Conservation (phyloP, 2,329 filamentous ascomycete species). For the Paecilomyces fulvus region DNA sequence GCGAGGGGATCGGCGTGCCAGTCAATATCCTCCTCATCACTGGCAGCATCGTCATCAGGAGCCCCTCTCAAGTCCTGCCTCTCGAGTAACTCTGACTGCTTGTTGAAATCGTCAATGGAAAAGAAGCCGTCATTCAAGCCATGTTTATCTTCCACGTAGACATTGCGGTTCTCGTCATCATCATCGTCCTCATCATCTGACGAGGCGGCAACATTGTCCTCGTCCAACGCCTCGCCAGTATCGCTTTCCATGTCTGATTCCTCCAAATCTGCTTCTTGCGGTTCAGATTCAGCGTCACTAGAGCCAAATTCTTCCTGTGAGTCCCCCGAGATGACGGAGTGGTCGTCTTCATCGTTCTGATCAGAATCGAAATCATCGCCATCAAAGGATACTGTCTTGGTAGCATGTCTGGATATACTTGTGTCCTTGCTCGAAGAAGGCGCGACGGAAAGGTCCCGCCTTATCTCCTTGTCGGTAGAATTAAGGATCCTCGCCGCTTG, state of each 20-base stretch:
- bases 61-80: constrained; percentile 73
- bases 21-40: constrained; percentile 76
- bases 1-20: constrained; percentile 72
- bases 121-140: constrained; percentile 97
- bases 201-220: constrained; percentile 16
- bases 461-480: constrained; percentile 48
- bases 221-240: constrained; percentile 5
- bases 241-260: constrained; percentile 6
- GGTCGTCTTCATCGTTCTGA: constrained; percentile 9
- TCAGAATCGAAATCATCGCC: constrained; percentile 29
- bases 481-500: constrained; percentile 79
- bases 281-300: constrained; percentile 7
- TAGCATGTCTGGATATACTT: constrained; percentile 7
- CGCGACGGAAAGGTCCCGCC: constrained; percentile 33
- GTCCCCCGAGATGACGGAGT: neutral
- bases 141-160: constrained; percentile 63
- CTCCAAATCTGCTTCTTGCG: constrained; percentile 5
- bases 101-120: constrained; percentile 95
- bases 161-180: constrained; percentile 36
- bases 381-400: constrained; percentile 2
- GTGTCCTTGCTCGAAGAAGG: constrained; percentile 19
- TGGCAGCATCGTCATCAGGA: constrained; percentile 62
- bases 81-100: constrained; percentile 81
- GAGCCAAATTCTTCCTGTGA: neutral
- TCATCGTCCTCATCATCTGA: constrained; percentile 9